A percentile compares a stretch with the other conserved stretches of the same genome.
Evolutionary conservation across 2,329 filamentous ascomycete genomes (phyloP).

Genomic region (Alternaria triticimaculans): DNA sequence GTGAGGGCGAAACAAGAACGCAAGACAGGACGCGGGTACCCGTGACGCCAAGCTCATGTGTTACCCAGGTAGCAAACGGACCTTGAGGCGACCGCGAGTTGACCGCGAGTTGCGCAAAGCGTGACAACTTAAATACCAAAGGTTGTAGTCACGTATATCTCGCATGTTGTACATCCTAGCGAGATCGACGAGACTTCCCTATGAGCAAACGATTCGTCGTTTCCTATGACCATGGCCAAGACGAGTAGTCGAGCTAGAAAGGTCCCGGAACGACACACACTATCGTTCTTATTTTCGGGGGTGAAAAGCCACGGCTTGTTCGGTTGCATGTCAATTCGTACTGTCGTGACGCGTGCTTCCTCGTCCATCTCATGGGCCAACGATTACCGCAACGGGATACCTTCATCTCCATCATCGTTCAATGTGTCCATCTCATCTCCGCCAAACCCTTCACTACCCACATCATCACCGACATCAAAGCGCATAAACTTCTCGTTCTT

Average conservation of each 20-base stretch:
- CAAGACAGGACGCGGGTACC: not conserved
- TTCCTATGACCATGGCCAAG: not conserved
- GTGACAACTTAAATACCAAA: not conserved
- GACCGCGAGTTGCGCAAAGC: not conserved
- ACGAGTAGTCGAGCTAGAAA: not conserved
- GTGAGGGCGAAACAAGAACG: not conserved
- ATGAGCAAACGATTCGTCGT: not conserved
- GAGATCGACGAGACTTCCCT: not conserved
- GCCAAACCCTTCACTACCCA: constrained; percentile 42
- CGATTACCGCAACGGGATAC: not conserved
- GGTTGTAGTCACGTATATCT: fast-evolving
- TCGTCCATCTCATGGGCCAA: not conserved
- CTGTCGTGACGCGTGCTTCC: not conserved
- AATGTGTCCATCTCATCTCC: constrained; percentile 18
- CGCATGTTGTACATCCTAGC: not conserved
- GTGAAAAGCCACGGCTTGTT: not conserved
- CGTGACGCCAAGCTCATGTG: not conserved
- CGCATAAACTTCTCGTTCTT: constrained; percentile 69
- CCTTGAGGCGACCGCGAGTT: not conserved
- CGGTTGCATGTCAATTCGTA: not conserved
- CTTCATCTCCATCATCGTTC: constrained; percentile 14
- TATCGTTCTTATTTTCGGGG: not conserved
- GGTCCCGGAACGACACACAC: not conserved
- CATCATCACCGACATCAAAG: constrained; percentile 51
- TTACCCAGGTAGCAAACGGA: not conserved